Base-by-base conservation (phyloP, 2,329 filamentous ascomycete species). In the Claviceps quebecensis region DNA sequence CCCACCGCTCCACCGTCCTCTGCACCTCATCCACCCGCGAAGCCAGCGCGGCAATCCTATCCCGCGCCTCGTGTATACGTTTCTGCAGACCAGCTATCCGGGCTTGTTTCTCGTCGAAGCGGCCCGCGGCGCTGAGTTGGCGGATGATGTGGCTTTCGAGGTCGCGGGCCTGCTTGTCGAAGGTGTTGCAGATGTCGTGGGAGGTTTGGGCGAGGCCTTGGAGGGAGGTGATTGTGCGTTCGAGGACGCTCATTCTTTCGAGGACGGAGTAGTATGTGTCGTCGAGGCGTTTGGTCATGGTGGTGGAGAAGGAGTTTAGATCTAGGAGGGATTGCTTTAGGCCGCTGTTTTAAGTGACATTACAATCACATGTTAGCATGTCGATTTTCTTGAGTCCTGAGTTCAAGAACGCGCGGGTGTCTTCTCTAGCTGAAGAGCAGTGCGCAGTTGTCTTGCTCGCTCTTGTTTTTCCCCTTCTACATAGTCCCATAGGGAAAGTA, bases 211-310 rank as follows among this genome's bases (percentile, higher is more conserved):
- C 80, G n/a, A 91, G 72, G 57, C 84, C 80, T 59, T 81, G 81
- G 29, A 91, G 69, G 2, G 75, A 76, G 5, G 71, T 64, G 40
- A 89, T 76, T 1, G 81, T 87, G 57, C 72, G 75, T 50, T 83
- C 81, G 39, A 90, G 69, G 1, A 73, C 65, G 48, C 75, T 75
- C 47, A 85, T 73, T 60, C 84, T 86, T 61, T 87, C 81, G 34
- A 88, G 71, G 9, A 89, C 76, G 0, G 79, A 77, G 56, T 86
- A 85, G 67, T 89, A 90, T 3, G 83, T 83, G 53, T 84, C 78
- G 63, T 90, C 85, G 43, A 91, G 76, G 37, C 76, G 76, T 54
- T 76, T 73, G 16, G 81, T 86, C 23, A 81, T 79, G 22, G 72
- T 67, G 51, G 79, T 73, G 22, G 84, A 84, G 62, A 81, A 74